These are phyloP conservation scores for Agapanthus africanus DNA, from an alignment of 106 monocot species.

Conservation along the genomic window DNA sequence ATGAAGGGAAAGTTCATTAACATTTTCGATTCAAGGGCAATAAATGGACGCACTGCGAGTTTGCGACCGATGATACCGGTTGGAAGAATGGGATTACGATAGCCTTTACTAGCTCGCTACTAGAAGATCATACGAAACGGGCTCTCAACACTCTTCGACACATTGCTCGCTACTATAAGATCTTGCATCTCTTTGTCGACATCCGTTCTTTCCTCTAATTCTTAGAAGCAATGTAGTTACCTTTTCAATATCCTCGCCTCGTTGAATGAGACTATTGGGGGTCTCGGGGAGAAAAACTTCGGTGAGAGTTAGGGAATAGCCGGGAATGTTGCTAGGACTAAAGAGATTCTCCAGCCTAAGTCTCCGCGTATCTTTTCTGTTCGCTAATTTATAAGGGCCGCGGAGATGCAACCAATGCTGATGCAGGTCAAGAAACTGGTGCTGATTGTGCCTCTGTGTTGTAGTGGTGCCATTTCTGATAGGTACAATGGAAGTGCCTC, in stretches of 20 bases:
- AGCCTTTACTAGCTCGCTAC: conserved; percentile 31
- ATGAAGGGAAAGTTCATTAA: too few species aligned
- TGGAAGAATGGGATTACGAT: conserved; percentile 24
- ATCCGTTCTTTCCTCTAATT: conserved; percentile 36
- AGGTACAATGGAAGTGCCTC: conserved; percentile 34
- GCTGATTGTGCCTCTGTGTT: conserved; percentile 30
- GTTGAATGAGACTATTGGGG: conserved; percentile 39
- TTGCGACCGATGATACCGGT: too few species aligned
- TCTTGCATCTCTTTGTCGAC: conserved; percentile 33
- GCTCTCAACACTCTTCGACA: too few species aligned
- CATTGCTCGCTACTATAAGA: conserved; percentile 17
- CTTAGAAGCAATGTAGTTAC: conserved; percentile 22
- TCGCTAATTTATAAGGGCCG: conserved; percentile 31
- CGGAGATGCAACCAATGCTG: conserved; percentile 13
- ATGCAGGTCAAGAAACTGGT: conserved; percentile 20
- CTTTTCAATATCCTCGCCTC: conserved; percentile 5
- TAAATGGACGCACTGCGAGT: too few species aligned
- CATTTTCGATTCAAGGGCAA: too few species aligned
- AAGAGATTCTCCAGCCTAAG: conserved; percentile 31
- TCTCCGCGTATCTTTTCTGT: conserved; percentile 23
- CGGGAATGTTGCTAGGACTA: conserved; percentile 20
- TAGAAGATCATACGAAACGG: conserved; percentile 3
- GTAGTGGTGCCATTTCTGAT: conserved; percentile 30
- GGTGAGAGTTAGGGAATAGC: conserved; percentile 12
- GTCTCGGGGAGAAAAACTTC: conserved; percentile 37